Evolutionary conservation across 768 basidiomycete genomes (phyloP).

Genomic region (Dentipellis sp.): DNA sequence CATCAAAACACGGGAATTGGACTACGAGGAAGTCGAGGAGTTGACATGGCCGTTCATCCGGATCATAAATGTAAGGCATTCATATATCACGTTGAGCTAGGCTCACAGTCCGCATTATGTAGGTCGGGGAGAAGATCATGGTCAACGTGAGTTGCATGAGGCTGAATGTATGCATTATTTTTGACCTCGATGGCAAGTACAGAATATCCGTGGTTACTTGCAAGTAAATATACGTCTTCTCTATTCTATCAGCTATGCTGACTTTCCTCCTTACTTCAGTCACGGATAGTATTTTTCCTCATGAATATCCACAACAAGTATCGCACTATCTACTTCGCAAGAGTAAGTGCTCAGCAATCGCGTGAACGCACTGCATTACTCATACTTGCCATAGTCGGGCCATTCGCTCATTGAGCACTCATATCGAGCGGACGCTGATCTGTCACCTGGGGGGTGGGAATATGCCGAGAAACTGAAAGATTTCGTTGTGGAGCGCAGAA

Average conservation of each 20-base stretch:
- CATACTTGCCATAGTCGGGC: conserved; percentile 57
- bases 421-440: conserved; percentile 95
- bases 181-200: background rate
- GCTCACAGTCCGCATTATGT: background rate
- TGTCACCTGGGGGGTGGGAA: conserved; percentile 92
- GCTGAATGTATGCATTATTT: background rate
- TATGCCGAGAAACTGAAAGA: conserved; percentile 87
- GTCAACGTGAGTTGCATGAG: conserved; percentile 57
- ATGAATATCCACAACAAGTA: conserved; percentile 98
- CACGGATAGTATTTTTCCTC: conserved; percentile 93
- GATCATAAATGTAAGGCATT: conserved; percentile 68
- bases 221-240: conserved; percentile 39
- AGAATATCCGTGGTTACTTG: conserved; percentile 85
- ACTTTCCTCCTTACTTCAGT: conserved; percentile 34
- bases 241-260: background rate
- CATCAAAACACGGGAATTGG: conserved; percentile 76
- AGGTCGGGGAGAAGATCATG: conserved; percentile 95
- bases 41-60: conserved; percentile 90
- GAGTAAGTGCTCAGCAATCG: conserved; percentile 42
- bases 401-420: conserved; percentile 98
- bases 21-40: conserved; percentile 90
- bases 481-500: conserved; percentile 78
- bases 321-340: conserved; percentile 92
- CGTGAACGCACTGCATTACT: background rate
- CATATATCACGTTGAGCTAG: conserved; percentile 8